Base-by-base conservation (phyloP, 1,139 yeast genomes). In the Candida sp. region DNA sequence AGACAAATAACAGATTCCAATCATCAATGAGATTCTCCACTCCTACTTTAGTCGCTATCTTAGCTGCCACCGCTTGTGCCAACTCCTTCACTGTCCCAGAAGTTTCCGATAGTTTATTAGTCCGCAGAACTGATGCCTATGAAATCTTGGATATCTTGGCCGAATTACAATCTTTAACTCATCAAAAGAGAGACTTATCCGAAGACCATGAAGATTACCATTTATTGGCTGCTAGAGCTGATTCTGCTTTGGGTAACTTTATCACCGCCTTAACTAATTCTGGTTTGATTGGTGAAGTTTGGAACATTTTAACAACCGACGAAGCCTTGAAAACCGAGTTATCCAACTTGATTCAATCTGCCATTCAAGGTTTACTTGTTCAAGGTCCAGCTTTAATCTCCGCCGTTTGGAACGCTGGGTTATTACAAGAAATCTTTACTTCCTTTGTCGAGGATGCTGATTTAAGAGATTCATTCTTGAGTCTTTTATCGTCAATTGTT, bases 321-420 rank as follows among this genome's bases (percentile, higher is more conserved):
- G 44, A 60, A 27, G 58, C 56, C 22, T 60, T 73, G 46, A 19
- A 27, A 7, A 19, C 22, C 12, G 33, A 30, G 7, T 21, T 37
- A 8, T 46, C 47, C 35, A 45, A 55, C 36, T 60, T 71, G 43
- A 55, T 64, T 48, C 62, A 69, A 59, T 45, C 65, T 33, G 64
- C 73, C 38, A 44, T 72, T 45, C 59, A 61, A 51, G 63, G 67
- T 43, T 69, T 70, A 40, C 43, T 71, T 50, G 71, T 66, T 39
- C 66, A 70, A 49, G 78, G 73, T 49, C 74, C 77, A 45, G 61
- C 70, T 44, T 71, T 73, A 56, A 58, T 73, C 51, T 56, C 60
- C 48, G 77, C 76, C 47, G 52, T 73, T 49, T 72, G 68, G 70
- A 59, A 70, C 55, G 72, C 78, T 39, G 77, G 77, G 49, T 64